A percentile compares a stretch with the other conserved stretches of the same genome.
Evolutionary conservation across 495 filamentous ascomycete species (phyloP).

Genomic region (Letharia columbiana): DNA sequence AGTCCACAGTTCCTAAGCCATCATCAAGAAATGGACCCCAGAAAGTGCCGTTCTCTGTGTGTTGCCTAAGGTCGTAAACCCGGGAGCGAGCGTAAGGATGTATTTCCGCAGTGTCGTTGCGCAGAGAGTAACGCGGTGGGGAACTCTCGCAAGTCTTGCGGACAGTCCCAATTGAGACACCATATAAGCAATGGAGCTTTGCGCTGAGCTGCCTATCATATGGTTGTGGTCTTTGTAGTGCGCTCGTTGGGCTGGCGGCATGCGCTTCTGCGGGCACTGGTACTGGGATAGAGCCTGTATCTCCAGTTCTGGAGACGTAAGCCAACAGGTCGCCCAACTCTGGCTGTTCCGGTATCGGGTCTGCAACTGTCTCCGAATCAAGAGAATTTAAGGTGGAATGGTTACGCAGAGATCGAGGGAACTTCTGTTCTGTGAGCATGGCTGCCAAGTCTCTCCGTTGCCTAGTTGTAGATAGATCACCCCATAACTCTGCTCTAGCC

Average conservation of each 20-base stretch:
- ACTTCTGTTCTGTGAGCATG: not conserved
- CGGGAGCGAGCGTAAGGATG: slow-evolving; percentile 50
- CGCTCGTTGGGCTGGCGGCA: not conserved
- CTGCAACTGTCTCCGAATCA: not conserved
- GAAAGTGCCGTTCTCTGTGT: slow-evolving; percentile 37
- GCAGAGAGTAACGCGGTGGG: slow-evolving; percentile 14
- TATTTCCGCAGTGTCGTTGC: slow-evolving; percentile 27
- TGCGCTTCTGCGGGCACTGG: not conserved
- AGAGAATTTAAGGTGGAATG: not conserved
- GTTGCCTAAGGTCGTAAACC: slow-evolving; percentile 58
- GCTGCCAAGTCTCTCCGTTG: not conserved
- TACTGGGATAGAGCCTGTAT: too few species aligned
- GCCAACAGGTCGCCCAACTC: not conserved
- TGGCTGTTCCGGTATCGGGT: not conserved
- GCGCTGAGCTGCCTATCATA: slow-evolving; percentile 46
- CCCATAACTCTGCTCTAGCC: slow-evolving; percentile 25
- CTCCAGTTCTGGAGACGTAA: not conserved
- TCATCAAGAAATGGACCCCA: slow-evolving; percentile 59
- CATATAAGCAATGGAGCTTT: slow-evolving; percentile 54
- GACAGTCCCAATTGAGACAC: slow-evolving; percentile 36
- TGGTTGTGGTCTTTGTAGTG: not conserved
- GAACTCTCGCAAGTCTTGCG: slow-evolving; percentile 3
- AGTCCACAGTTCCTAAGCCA: slow-evolving; percentile 46
- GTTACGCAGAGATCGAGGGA: not conserved
- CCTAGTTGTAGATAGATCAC: not conserved